Base-by-base conservation (phyloP, 495 filamentous ascomycete genomes). In the Ascodesmis nigricans region DNA sequence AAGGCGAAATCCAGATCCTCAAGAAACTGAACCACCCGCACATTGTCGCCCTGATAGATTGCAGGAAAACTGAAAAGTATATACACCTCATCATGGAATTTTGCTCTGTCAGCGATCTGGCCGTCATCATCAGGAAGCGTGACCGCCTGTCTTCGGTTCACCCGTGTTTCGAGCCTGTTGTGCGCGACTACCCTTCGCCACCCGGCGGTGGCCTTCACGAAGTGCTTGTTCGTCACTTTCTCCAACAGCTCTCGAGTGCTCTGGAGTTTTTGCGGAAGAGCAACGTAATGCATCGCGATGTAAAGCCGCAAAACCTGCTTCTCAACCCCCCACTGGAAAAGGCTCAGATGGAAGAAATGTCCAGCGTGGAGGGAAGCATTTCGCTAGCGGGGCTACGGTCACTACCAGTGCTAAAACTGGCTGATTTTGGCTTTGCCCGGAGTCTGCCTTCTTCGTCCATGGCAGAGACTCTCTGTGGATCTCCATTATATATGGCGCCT, bases 71-170 rank as follows among this genome's bases (percentile, higher is more conserved):
- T 3, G 57, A 65, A 4, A 71, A 73, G 13, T 79, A 91, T 39
- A 92, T 95, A 54, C 82, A 97, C 57, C 65, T 97, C 13, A 75
- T 95, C 30, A 97, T 95, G 90, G 90, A 97, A 53, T 95, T 83
- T 57, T 97, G 87, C 57, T 78, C 90, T 47, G 61, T 97, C 21
- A 82, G 87, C 18, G 87, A 97, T 49, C 55, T 97, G 35, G 87
- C 84, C 5, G 57, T 79, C 7, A 93, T 97, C 55, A 91, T 95
- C 59, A 91, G 82, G 61, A 83, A 81, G 53, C 68, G 87, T 31
- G 75, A 84, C 29, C 75, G 66, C 29, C 63, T 92, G 5, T 64
- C 58, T 15, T 67, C 69, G 7, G 30, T 44, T 11, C 73, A 91
- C 53, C 68, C 71, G 21, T 74, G 70, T 16, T 82, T 82, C 1